Conservation (phyloP, 208 protist genomes). For the Acanthamoeba triangularis region DNA sequence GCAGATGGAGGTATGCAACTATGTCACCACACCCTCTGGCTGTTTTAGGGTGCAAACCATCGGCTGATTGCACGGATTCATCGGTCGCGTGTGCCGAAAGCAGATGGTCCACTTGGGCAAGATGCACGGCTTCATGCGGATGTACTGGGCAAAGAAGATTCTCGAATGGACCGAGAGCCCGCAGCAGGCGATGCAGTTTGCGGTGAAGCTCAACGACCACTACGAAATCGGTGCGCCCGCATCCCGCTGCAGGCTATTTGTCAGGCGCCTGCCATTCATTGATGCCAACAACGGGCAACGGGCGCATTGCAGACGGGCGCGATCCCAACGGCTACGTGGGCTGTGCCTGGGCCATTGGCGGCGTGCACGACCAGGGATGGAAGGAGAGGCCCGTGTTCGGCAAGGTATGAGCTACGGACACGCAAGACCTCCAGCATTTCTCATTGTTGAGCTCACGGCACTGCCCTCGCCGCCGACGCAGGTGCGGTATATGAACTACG, state of each 20-base stretch:
- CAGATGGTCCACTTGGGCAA: constrained; percentile 85
- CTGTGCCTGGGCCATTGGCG: constrained; percentile 81
- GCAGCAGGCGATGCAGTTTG: constrained; percentile 77
- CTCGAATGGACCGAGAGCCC: constrained; percentile 86
- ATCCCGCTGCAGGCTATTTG: background rate
- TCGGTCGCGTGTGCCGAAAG: background rate
- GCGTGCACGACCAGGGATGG: constrained; percentile 87
- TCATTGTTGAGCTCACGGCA: background rate
- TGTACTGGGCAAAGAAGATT: constrained; percentile 91
- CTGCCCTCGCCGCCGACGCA: background rate
- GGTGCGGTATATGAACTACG: constrained; percentile 88
- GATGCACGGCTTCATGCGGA: constrained; percentile 90
- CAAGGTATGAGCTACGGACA: constrained; percentile 57
- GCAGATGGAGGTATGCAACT: constrained; percentile 30
- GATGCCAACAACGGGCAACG: background rate
- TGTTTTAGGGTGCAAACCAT: background rate
- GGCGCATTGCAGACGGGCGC: constrained; percentile 71
- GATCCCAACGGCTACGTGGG: constrained; percentile 87
- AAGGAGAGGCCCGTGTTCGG: constrained; percentile 84
- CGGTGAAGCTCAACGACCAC: constrained; percentile 87
- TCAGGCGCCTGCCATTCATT: background rate
- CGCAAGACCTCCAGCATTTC: background rate
- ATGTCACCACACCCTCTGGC: background rate
- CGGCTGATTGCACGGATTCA: background rate
- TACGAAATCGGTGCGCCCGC: constrained; percentile 63